Evolutionary conservation across 2,329 filamentous ascomycete species (phyloP).

Genomic region (Samsoniella hepiali): DNA sequence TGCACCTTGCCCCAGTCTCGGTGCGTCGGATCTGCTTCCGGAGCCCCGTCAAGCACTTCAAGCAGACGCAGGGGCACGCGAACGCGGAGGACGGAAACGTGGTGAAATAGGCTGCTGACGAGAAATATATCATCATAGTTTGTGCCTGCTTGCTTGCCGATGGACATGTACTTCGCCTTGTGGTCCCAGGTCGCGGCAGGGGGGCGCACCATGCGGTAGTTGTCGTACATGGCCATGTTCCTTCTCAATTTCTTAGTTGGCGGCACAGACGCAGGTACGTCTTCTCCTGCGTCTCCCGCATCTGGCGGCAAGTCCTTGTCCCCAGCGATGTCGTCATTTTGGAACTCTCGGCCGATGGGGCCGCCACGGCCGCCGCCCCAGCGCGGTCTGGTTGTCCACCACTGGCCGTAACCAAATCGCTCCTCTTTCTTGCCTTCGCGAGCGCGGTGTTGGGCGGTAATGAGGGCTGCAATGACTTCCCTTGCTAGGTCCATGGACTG

Average conservation of each 20-base stretch:
- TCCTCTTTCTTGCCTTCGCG: constrained; percentile 56
- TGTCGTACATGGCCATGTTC: constrained; percentile 58
- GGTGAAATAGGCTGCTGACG: constrained; percentile 57
- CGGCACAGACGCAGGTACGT: constrained; percentile 26
- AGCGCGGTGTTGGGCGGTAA: constrained; percentile 62
- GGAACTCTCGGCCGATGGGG: constrained; percentile 59
- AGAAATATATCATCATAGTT: constrained; percentile 61
- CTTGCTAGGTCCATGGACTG: constrained; percentile 60
- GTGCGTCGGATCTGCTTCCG: constrained; percentile 31
- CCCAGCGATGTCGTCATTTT: constrained; percentile 43
- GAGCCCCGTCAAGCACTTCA: constrained; percentile 48
- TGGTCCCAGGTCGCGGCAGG: constrained; percentile 58
- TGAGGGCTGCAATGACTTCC: constrained; percentile 57
- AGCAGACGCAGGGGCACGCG: constrained; percentile 55
- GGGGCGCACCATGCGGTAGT: constrained; percentile 59
- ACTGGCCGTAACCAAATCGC: constrained; percentile 55
- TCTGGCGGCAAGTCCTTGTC: constrained; percentile 42
- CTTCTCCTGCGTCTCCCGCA: constrained; percentile 24
- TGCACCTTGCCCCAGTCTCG: constrained; percentile 51
- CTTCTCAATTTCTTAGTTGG: constrained; percentile 50
- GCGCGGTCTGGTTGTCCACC: constrained; percentile 59
- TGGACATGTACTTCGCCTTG: constrained; percentile 55
- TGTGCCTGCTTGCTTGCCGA: constrained; percentile 47
- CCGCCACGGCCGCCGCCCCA: constrained; percentile 64
- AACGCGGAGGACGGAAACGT: constrained; percentile 55